A percentile compares a stretch with the other conserved stretches of the same genome.
phyloP scores from a whole-genome alignment of 1,284 basidiomycete genomes.

The Volvariella surrecta region DNA sequence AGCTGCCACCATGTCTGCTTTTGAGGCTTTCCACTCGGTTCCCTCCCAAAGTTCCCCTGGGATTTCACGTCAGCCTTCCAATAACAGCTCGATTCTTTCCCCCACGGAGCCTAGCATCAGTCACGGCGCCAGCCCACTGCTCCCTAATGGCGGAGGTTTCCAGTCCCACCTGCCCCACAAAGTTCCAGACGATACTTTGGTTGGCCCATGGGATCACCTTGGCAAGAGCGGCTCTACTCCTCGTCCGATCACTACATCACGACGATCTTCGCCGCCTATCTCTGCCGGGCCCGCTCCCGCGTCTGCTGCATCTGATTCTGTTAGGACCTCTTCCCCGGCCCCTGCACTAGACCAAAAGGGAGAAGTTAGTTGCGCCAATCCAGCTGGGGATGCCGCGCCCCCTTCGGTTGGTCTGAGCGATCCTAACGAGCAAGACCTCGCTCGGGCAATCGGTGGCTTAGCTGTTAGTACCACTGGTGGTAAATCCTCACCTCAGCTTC shows the following conservation, averaged over 20 bases:
- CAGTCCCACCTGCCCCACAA: not conserved
- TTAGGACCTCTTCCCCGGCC: not conserved
- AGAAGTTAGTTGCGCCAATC: not conserved
- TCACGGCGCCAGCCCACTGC: conserved; percentile 15
- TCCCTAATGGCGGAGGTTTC: conserved; percentile 14
- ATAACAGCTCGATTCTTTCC: not conserved
- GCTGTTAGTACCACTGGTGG: conserved; percentile 45
- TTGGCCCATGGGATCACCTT: conserved; percentile 23
- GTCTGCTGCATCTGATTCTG: not conserved
- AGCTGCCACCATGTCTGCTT: conserved; percentile 41
- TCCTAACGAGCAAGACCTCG: conserved; percentile 27
- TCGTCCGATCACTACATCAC: conserved; percentile 1
- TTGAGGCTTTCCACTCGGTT: conserved; percentile 71
- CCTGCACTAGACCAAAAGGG: not conserved
- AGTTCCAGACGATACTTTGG: conserved; percentile 13
- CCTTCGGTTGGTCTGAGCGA: not conserved
- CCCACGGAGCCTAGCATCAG: conserved; percentile 1
- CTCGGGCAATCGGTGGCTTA: conserved; percentile 33
- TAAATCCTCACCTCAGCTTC: conserved; percentile 39
- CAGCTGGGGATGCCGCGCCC: not conserved
- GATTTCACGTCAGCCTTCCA: conserved; percentile 9
- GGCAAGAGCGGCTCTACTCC: not conserved
- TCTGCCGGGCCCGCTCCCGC: not conserved
- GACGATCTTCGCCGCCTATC: conserved; percentile 10
- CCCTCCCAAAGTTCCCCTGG: conserved; percentile 25